Percentiles rank a stretch among this genome's conserved stretches.
Conservation (phyloP, 805 yeast species). For the Yarrowia porcina region DNA sequence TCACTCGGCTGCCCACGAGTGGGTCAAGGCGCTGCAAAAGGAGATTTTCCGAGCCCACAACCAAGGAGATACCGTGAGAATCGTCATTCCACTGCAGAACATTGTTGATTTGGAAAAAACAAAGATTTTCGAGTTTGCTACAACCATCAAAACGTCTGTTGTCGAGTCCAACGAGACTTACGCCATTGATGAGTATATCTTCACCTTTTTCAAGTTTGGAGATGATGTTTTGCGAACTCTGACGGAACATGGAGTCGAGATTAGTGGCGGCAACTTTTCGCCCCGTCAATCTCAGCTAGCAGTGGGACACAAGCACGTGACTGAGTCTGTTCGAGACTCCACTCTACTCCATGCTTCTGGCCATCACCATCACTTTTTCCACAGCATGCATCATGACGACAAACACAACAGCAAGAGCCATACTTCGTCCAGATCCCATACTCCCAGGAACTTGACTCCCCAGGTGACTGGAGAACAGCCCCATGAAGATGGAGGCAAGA, state of each 20-base stretch:
- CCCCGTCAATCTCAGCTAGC: slow-evolving; percentile 18
- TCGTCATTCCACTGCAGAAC: slow-evolving; percentile 72
- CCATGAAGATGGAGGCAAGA: background rate
- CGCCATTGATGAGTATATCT: slow-evolving; percentile 64
- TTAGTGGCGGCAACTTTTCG: background rate
- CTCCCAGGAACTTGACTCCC: slow-evolving; percentile 3
- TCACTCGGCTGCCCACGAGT: slow-evolving; percentile 65
- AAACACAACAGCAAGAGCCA: background rate
- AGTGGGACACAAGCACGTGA: slow-evolving; percentile 6
- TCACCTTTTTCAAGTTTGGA: slow-evolving; percentile 53
- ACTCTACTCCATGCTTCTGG: slow-evolving; percentile 20
- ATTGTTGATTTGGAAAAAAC: slow-evolving; percentile 59
- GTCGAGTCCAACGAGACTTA: slow-evolving; percentile 52
- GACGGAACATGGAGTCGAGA: slow-evolving; percentile 8
- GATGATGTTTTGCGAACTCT: slow-evolving; percentile 38
- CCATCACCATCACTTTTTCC: slow-evolving; percentile 18
- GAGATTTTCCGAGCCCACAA: slow-evolving; percentile 73
- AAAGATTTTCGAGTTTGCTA: slow-evolving; percentile 53
- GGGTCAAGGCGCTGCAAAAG: slow-evolving; percentile 74
- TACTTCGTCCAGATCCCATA: background rate
- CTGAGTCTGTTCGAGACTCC: slow-evolving; percentile 17
- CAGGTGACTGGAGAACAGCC: slow-evolving; percentile 20
- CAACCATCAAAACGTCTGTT: slow-evolving; percentile 59
- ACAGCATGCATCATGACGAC: background rate
- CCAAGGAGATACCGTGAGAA: slow-evolving; percentile 64